These are phyloP conservation scores for Globisporangium lucens DNA, from an alignment of 352 stramenopile species.

Conservation along the genomic window DNA sequence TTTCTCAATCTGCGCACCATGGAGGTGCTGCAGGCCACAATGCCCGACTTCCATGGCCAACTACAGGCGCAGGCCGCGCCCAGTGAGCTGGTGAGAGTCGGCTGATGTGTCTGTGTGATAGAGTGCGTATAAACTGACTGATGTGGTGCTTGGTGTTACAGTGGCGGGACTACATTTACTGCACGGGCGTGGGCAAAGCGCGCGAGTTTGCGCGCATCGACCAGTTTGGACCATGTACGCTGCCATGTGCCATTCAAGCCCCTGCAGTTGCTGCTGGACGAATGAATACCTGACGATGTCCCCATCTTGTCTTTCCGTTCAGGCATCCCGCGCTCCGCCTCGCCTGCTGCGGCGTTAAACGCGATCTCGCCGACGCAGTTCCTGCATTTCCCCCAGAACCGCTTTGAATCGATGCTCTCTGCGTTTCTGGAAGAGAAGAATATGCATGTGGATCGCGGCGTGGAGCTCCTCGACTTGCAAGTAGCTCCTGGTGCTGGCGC, in stretches of 20 bases:
- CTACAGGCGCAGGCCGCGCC: conserved; percentile 58
- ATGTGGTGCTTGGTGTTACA: conserved; percentile 15
- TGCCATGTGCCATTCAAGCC: background rate
- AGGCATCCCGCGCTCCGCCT: conserved; percentile 45
- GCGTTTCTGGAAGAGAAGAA: conserved; percentile 45
- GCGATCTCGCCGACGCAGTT: conserved; percentile 75
- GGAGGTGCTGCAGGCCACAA: conserved; percentile 87
- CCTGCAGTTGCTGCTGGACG: background rate
- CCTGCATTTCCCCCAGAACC: conserved; percentile 83
- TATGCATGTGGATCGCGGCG: conserved; percentile 52
- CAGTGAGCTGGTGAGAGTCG: conserved; percentile 44
- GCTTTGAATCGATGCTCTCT: conserved; percentile 66
- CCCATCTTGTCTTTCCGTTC: background rate
- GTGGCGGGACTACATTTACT: conserved; percentile 88
- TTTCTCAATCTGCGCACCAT: conserved; percentile 95
- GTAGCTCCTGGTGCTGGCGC: conserved; percentile 8
- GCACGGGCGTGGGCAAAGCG: conserved; percentile 57
- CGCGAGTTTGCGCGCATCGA: conserved; percentile 76
- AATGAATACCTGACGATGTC: background rate
- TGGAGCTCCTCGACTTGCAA: conserved; percentile 51
- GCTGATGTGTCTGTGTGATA: background rate
- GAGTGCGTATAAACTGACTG: background rate
- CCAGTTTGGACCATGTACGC: conserved; percentile 69
- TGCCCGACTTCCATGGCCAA: conserved; percentile 71
- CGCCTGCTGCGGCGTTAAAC: conserved; percentile 18